Evolutionary conservation across 192 early-diverging fungal genomes (phyloP), one percentile per base, ranked within the genome.

Genomic region (Coemansia sp.): DNA sequence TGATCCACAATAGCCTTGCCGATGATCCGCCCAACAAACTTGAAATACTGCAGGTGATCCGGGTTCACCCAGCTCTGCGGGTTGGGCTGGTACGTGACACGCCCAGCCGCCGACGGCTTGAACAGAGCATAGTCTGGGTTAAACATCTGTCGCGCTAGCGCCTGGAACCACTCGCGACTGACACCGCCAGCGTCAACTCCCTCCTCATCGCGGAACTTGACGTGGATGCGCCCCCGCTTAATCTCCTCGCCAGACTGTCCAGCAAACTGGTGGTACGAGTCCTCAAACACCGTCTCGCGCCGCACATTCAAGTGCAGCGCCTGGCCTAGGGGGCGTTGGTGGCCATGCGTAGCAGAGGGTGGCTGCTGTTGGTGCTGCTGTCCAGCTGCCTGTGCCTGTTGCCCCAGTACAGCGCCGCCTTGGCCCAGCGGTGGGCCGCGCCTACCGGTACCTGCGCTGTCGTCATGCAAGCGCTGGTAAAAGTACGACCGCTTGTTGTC

Each of bases 401-500:
- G 44, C 26, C 44, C n/a, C 41, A 14, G 27, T 11, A 3, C 52
- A 14, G 61, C 36, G 8, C 50, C 40, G 14, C 24, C 38, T 5
- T 50, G 46, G 2, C 46, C 46, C 53, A 26, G 53, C 12, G 12
- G 50, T 40, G 15, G 52, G 7, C 29, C 29, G 7, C 29, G 3
- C 2, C 18, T 2, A 14, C 55, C 27, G 8, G 36, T 33, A n/a
- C 34, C 53, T n/a, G 58, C 52, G 46, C 78, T 80, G 41, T 91
- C 87, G 72, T 96, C 94, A 72, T 95, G 95, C 48, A 98, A 82
- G 56, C 95, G 93, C 70, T 95, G 94, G 57, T 85, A 88, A 71
- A 98, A 98, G 83, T 95, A 99, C 62, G 95, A 94, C 19, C 95
- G 86, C 82, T 99, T 99, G 84, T 97, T 99, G 83, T 99, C 97